A percentile compares a stretch with the other conserved stretches of the same genome.
phyloP scores from a whole-genome alignment of 257 asterid species.

The Nicotiana knightiana region DNA sequence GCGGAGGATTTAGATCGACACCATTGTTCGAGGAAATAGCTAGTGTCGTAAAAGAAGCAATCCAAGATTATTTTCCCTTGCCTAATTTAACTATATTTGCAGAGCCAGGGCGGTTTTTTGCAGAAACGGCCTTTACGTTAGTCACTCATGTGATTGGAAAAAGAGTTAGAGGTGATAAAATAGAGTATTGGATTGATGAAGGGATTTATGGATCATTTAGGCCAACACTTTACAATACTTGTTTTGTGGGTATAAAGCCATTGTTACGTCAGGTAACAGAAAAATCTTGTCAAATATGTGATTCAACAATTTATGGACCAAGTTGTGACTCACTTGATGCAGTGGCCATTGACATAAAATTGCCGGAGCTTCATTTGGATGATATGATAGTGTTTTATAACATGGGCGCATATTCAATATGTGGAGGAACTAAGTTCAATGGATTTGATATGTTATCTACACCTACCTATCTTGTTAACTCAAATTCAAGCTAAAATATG shows the following conservation, averaged over 20 bases:
- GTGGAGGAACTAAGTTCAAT: slow-evolving; percentile 6
- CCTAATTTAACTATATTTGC: neutral
- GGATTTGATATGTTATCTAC: slow-evolving; percentile 4
- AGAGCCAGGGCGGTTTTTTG: slow-evolving; percentile 5
- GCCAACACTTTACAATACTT: slow-evolving; percentile 3
- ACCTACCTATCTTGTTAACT: neutral
- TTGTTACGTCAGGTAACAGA: neutral
- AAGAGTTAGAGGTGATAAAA: slow-evolving; percentile 1
- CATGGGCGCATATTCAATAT: slow-evolving; percentile 8
- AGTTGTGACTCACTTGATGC: slow-evolving; percentile 5
- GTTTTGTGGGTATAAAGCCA: neutral
- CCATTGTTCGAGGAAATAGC: neutral
- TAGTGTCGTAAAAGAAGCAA: neutral
- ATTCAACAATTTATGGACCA: slow-evolving; percentile 6
- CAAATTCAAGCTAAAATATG: neutral
- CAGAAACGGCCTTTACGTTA: neutral
- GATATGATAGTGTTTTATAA: slow-evolving; percentile 10
- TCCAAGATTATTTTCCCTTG: neutral
- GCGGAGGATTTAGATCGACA: slow-evolving; percentile 2
- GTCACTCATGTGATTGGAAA: slow-evolving; percentile 7
- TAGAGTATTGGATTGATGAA: slow-evolving; percentile 11
- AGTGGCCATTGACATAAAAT: neutral
- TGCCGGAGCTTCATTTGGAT: slow-evolving; percentile 10
- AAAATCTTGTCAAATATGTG: neutral
- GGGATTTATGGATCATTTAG: slow-evolving; percentile 13